These are phyloP conservation scores for Glycyrrhiza uralensis DNA, from an alignment of 306 rosid species.

Conservation along the genomic window DNA sequence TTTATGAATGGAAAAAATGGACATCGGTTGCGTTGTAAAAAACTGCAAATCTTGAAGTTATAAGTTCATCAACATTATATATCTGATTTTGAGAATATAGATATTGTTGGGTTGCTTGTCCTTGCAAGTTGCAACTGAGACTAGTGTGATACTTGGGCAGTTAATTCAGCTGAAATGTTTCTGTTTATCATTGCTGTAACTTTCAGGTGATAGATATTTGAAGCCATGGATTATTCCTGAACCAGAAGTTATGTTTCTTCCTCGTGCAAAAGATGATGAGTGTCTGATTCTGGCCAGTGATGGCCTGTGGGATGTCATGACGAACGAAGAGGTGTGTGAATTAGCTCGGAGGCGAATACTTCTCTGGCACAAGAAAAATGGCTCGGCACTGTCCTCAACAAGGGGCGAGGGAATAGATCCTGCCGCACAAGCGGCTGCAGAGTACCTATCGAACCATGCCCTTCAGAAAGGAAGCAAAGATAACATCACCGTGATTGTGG, in stretches of 20 bases:
- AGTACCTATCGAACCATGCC: conserved; percentile 69
- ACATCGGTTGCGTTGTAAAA: neutral
- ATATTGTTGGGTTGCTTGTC: neutral
- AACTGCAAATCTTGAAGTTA: neutral
- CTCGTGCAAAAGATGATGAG: conserved; percentile 72
- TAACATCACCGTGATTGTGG: conserved; percentile 76
- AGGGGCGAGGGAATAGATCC: conserved; percentile 76
- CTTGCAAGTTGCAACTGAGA: conserved; percentile 1
- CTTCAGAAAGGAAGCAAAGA: conserved; percentile 89
- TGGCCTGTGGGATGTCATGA: conserved; percentile 90
- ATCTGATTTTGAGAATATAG: neutral
- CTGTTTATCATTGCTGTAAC: neutral
- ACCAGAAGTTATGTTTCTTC: conserved; percentile 77
- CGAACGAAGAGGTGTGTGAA: conserved; percentile 82
- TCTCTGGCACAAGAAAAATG: conserved; percentile 86
- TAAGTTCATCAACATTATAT: neutral
- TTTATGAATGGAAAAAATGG: neutral
- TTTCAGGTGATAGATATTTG: conserved; percentile 86
- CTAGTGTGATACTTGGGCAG: neutral
- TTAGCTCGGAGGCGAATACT: conserved; percentile 72
- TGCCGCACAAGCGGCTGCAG: conserved; percentile 94
- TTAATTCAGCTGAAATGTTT: neutral
- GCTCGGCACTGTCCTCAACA: conserved; percentile 40
- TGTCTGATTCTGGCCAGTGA: conserved; percentile 89
- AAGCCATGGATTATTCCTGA: conserved; percentile 94